phyloP scores from a whole-genome alignment of 805 yeast species.

The Hanseniaspora nectarophila region DNA sequence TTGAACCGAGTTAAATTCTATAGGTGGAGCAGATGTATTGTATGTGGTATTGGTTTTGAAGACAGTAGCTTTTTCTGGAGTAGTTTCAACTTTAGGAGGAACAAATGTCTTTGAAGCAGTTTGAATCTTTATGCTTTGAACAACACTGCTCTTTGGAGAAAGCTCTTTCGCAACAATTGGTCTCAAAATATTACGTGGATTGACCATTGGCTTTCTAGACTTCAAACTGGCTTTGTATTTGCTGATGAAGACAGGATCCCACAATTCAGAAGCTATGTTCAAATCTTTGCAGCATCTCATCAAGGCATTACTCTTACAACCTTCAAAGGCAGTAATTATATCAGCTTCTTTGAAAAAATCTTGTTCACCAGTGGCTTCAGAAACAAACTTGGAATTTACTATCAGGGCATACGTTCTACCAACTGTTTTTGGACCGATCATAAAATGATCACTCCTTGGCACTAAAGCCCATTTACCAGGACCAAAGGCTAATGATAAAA shows the following conservation, averaged over 20 bases:
- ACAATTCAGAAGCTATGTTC: slow-evolving; percentile 90
- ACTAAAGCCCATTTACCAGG: slow-evolving; percentile 99
- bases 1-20: too few species aligned
- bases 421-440: slow-evolving; percentile 58
- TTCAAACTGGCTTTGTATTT: slow-evolving; percentile 53
- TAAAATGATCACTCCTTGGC: slow-evolving; percentile 68
- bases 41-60: too few species aligned
- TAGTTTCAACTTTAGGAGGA: background rate
- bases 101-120: background rate
- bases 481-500: slow-evolving; percentile 82
- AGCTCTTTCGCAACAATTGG: background rate
- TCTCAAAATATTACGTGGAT: background rate
- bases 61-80: too few species aligned
- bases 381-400: slow-evolving; percentile 76
- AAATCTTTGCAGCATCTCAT: slow-evolving; percentile 97
- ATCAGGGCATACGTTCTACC: slow-evolving; percentile 85
- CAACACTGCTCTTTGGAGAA: background rate
- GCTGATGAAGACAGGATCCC: slow-evolving; percentile 91
- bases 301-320: slow-evolving; percentile 89
- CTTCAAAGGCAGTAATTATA: slow-evolving; percentile 91
- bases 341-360: slow-evolving; percentile 78
- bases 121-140: background rate
- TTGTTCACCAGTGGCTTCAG: slow-evolving; percentile 92
- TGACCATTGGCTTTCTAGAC: slow-evolving; percentile 53
- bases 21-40: too few species aligned